Conservation (phyloP, 768 basidiomycete genomes). For the Boletellus ananas region DNA sequence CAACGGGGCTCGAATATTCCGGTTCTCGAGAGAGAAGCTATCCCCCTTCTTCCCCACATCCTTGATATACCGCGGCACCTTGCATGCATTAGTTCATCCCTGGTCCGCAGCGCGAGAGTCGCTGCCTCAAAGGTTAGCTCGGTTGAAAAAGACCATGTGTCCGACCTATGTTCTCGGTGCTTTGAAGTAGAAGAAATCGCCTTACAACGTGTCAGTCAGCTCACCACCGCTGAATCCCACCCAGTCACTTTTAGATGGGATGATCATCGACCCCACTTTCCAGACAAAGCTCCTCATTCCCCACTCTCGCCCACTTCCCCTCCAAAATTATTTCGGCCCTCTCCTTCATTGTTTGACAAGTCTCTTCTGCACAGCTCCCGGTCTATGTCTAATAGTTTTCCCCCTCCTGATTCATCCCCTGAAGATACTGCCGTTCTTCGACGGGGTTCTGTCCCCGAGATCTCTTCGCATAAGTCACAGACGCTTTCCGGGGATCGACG, state of each 20-base stretch:
- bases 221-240: slow-evolving; percentile 33
- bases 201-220: slow-evolving; percentile 59
- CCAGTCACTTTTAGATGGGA: slow-evolving; percentile 17
- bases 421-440: slow-evolving; percentile 16
- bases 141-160: slow-evolving; percentile 37
- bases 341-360: slow-evolving; percentile 38
- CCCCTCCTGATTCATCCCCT: slow-evolving; percentile 3
- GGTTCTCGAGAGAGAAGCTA: slow-evolving; percentile 61
- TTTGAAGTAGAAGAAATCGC: slow-evolving; percentile 70
- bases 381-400: slow-evolving; percentile 1
- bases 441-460: slow-evolving; percentile 28
- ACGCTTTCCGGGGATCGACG: slow-evolving; percentile 18
- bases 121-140: slow-evolving; percentile 36
- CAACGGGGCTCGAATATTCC: slow-evolving; percentile 56
- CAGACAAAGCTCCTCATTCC: slow-evolving; percentile 4
- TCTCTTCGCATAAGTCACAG: slow-evolving; percentile 6
- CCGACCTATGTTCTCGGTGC: slow-evolving; percentile 58
- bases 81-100: slow-evolving; percentile 68
- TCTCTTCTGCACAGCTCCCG: neutral
- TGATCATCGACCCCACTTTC: neutral
- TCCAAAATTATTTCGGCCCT: slow-evolving; percentile 38
- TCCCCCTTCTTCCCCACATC: slow-evolving; percentile 68
- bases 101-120: slow-evolving; percentile 59
- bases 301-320: slow-evolving; percentile 24
- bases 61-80: slow-evolving; percentile 78